Evolutionary conservation across 140 eudicot species (phyloP).

Genomic region (Senecio squalidus): DNA sequence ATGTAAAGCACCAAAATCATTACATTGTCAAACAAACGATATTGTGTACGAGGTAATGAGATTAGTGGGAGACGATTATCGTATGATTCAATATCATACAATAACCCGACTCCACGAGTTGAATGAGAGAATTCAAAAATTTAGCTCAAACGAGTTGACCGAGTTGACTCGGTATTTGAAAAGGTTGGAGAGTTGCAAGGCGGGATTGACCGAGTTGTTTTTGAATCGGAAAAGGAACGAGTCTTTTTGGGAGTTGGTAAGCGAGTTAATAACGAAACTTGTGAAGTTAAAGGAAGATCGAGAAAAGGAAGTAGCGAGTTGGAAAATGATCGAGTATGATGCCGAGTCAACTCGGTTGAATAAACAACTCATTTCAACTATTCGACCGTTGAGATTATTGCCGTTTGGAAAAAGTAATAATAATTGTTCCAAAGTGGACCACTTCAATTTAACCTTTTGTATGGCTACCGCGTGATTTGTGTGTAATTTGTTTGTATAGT

Average conservation of each 20-base stretch:
- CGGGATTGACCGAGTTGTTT: conserved; percentile 42
- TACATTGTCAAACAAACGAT: conserved; percentile 31
- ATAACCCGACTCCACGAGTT: conserved; percentile 38
- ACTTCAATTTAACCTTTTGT: conserved; percentile 1
- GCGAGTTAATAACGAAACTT: conserved; percentile 24
- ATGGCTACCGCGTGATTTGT: conserved; percentile 12
- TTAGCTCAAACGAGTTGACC: conserved; percentile 30
- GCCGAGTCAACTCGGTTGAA: conserved; percentile 30
- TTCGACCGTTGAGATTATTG: conserved; percentile 17
- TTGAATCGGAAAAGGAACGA: conserved; percentile 38
- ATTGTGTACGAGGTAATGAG: conserved; percentile 52
- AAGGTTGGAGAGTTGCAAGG: conserved; percentile 37
- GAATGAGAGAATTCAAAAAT: conserved; percentile 13
- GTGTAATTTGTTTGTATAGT: no score
- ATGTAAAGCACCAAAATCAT: conserved; percentile 38
- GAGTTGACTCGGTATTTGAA: conserved; percentile 33
- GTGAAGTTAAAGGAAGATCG: conserved; percentile 15
- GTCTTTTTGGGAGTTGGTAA: conserved; percentile 50
- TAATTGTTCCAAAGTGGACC: conserved; percentile 28
- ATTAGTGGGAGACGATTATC: conserved; percentile 59
- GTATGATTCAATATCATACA: conserved; percentile 38
- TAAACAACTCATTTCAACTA: conserved; percentile 6
- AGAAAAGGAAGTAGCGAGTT: conserved; percentile 19
- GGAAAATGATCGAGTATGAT: conserved; percentile 25
- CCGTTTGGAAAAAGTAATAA: conserved; percentile 12